phyloP scores from a whole-genome alignment of 768 basidiomycete species.

The Termitomyces sp. region DNA sequence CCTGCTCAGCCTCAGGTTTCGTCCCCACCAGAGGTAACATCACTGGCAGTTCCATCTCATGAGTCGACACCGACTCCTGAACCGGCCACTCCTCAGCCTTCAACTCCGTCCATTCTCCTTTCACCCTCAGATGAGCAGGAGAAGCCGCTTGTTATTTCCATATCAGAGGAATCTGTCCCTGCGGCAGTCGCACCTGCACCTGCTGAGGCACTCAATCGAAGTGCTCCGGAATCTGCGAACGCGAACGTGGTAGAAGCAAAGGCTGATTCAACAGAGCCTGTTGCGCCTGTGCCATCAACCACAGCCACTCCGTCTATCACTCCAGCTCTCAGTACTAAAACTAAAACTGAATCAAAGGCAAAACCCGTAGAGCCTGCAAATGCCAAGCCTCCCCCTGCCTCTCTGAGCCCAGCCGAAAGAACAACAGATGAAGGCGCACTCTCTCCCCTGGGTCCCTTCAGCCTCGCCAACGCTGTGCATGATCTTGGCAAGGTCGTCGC shows the following conservation, averaged over 20 bases:
- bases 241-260: neutral
- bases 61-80: neutral
- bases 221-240: neutral
- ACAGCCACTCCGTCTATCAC: neutral
- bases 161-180: neutral
- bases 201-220: neutral
- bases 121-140: slow-evolving; percentile 7
- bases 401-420: neutral
- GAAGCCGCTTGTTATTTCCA: neutral
- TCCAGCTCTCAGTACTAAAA: neutral
- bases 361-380: neutral
- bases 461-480: slow-evolving; percentile 20
- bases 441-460: slow-evolving; percentile 21
- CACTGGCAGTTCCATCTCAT: neutral
- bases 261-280: neutral
- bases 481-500: slow-evolving; percentile 21
- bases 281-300: neutral
- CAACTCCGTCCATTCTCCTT: slow-evolving; percentile 13
- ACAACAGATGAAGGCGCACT: neutral
- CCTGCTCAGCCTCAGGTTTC: neutral
- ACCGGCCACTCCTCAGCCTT: neutral
- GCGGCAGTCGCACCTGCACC: neutral
- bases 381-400: neutral
- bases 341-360: too few relatives aligned
- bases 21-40: neutral